These are phyloP conservation scores for Naganishia vaughanmartiniae DNA, from an alignment of 768 basidiomycete genomes.

Conservation along the genomic window DNA sequence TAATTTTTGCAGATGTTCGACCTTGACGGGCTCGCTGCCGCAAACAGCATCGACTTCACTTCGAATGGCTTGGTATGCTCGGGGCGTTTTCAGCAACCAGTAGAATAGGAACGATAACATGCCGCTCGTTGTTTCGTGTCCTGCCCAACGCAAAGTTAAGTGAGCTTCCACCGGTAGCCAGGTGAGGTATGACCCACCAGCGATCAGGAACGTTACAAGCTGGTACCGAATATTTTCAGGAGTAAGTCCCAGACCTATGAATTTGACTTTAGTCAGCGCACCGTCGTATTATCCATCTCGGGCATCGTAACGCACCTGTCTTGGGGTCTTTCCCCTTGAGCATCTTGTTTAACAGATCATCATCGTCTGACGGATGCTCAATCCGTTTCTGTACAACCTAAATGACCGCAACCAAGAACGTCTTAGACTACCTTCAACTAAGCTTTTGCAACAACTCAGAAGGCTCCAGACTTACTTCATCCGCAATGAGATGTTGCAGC, in stretches of 20 bases:
- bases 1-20: slow-evolving; percentile 55
- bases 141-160: background rate
- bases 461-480: slow-evolving; percentile 48
- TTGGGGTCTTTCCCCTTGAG: slow-evolving; percentile 56
- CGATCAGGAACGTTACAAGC: slow-evolving; percentile 59
- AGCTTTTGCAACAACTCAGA: background rate
- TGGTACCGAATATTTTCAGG: slow-evolving; percentile 57
- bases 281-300: no score
- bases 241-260: slow-evolving; percentile 41
- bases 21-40: slow-evolving; percentile 52
- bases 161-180: background rate
- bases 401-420: background rate
- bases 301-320: slow-evolving; percentile 52
- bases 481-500: slow-evolving; percentile 55
- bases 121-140: slow-evolving; percentile 36
- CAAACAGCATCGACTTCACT: slow-evolving; percentile 58
- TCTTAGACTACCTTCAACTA: no score
- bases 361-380: slow-evolving; percentile 52
- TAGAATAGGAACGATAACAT: slow-evolving; percentile 56
- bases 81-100: slow-evolving; percentile 56
- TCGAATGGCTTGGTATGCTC: slow-evolving; percentile 56
- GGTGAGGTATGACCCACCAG: slow-evolving; percentile 53
- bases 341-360: slow-evolving; percentile 58
- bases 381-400: slow-evolving; percentile 52
- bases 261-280: background rate